phyloP scores from a whole-genome alignment of 768 basidiomycete genomes.

The Russula griseocarnosa region DNA sequence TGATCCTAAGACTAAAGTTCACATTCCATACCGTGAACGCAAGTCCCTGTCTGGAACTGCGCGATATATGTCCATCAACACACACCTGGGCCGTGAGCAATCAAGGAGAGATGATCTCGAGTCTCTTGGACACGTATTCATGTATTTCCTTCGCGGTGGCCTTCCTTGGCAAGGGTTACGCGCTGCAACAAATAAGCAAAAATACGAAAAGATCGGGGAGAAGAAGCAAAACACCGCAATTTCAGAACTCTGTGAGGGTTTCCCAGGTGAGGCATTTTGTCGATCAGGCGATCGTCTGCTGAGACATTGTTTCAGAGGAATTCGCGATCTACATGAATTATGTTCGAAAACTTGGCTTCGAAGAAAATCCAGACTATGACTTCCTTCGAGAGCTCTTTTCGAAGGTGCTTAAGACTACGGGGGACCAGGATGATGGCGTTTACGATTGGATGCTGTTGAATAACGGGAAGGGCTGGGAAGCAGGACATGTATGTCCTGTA shows the following conservation, averaged over 20 bases:
- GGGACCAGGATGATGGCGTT: constrained; percentile 85
- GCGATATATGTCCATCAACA: constrained; percentile 99
- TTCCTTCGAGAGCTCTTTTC: constrained; percentile 92
- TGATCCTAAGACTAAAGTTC: constrained; percentile 94
- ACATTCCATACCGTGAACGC: constrained; percentile 98
- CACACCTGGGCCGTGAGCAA: constrained; percentile 92
- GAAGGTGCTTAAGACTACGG: constrained; percentile 83
- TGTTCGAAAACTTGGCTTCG: constrained; percentile 96
- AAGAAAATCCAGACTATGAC: constrained; percentile 96
- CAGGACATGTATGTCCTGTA: constrained; percentile 58
- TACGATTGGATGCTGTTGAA: constrained; percentile 98
- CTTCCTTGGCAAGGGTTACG: constrained; percentile 97
- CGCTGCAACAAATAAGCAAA: constrained; percentile 98
- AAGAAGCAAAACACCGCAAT: constrained; percentile 96
- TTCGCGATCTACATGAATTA: constrained; percentile 99
- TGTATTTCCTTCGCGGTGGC: constrained; percentile 97
- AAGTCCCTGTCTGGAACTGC: constrained; percentile 96
- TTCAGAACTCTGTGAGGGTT: constrained; percentile 90
- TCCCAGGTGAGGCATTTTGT: constrained; percentile 64
- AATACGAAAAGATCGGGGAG: constrained; percentile 99
- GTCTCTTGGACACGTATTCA: constrained; percentile 97
- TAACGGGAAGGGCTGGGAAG: constrained; percentile 95
- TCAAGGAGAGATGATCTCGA: constrained; percentile 95
- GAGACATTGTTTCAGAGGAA: constrained; percentile 59
- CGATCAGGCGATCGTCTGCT: constrained; percentile 1